Base-by-base conservation (phyloP, 108 stramenopile genomes). In the Discostella pseudostelligera region DNA sequence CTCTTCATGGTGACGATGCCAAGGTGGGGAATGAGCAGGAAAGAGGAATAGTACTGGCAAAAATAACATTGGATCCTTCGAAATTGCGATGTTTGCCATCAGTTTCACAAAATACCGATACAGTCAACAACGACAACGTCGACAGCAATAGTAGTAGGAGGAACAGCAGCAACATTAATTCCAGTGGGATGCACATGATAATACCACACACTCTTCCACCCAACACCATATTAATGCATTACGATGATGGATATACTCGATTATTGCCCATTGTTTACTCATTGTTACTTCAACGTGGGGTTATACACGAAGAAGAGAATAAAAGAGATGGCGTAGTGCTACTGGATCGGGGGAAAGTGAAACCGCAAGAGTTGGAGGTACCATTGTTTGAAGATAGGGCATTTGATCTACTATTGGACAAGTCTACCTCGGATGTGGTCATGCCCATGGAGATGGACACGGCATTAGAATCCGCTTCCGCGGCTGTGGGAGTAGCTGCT, bases 211-310 rank as follows among this genome's bases (percentile, higher is more conserved):
- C 80, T n/a, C 59, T 92, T 0, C 87, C 90, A 4, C 84, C 85
- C 46, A 92, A 92, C 67, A 68, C 90, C 4, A 61, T 85, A 37
- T 58, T 92, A 13, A 67, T 92, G 0, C 72, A 82, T 39, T 92
- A 83, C 72, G 80, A 83, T 36, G 90, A 92, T 73, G 85, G 86
- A 50, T 66, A 70, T 12, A 82, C 78, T 9, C 70, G 90, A 20
- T 68, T 83, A 4, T 9, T 68, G n/a, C 74, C 83, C 1, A 36
- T 19, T 37, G 61, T 84, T 13, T 85, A 83, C 72, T 17, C 62
- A 1, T 25, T 79, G 2, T 53, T 90, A 24, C 43, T 82, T 19
- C n/a, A 67, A 32, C 36, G 66, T 14, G 60, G 62, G 2, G 29
- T 70, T 22, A 45, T 71, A 22, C 9, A 13, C 12, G 60, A 74